Conservation (phyloP, 768 basidiomycete species). For the Lactifluus subvellereus region DNA sequence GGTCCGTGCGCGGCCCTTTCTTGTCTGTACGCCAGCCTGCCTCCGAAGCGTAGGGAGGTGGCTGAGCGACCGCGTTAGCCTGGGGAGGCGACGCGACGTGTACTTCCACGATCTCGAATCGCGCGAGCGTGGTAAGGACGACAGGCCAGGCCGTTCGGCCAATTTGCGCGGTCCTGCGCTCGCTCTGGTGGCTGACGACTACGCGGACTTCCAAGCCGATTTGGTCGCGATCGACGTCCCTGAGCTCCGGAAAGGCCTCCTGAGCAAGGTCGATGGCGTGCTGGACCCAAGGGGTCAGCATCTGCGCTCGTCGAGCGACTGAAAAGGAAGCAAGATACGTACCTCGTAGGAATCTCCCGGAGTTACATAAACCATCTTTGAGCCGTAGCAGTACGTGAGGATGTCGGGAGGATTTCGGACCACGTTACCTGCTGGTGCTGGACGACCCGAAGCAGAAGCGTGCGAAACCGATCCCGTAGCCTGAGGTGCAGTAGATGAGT, state of each 20-base stretch:
- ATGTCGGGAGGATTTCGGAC: conserved; percentile 4
- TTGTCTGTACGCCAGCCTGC: not conserved
- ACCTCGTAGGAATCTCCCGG: conserved; percentile 27
- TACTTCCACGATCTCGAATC: conserved; percentile 30
- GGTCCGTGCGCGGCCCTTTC: not conserved
- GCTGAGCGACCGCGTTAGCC: not conserved
- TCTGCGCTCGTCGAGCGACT: not conserved
- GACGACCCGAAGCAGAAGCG: too few relatives aligned
- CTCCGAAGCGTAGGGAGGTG: conserved; percentile 15
- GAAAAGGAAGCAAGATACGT: not conserved
- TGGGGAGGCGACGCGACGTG: conserved; percentile 10
- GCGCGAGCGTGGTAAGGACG: conserved; percentile 24
- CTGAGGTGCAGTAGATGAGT: not conserved
- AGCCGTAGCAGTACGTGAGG: conserved; percentile 29
- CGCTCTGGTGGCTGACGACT: conserved; percentile 14
- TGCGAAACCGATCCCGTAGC: not conserved
- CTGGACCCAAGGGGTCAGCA: conserved; percentile 10
- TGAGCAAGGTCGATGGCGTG: conserved; percentile 25
- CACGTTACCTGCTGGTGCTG: not conserved
- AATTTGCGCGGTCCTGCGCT: conserved; percentile 25
- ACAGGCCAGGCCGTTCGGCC: conserved; percentile 27
- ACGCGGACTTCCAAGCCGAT: conserved; percentile 28
- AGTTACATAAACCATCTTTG: conserved; percentile 29
- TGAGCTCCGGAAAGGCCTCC: conserved; percentile 26
- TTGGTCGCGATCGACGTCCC: conserved; percentile 16